These are phyloP conservation scores for Monilinia polystroma DNA, from an alignment of 2,329 filamentous ascomycete genomes.

Conservation along the genomic window DNA sequence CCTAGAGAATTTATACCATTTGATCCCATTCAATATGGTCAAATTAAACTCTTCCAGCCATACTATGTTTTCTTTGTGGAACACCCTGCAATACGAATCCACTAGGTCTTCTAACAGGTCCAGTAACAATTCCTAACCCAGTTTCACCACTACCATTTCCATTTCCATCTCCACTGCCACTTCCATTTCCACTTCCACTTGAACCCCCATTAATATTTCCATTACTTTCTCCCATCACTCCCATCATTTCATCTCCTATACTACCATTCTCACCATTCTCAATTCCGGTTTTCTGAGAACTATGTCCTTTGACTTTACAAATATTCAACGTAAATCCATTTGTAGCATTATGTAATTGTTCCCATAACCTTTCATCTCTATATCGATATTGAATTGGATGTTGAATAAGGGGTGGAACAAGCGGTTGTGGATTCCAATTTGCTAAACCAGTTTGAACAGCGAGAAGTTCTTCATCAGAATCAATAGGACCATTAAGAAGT, in stretches of 20 bases:
- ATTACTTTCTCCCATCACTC: not conserved
- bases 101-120: constrained; percentile 29
- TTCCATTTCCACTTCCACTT: not conserved
- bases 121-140: constrained; percentile 25
- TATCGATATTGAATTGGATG: constrained; percentile 63
- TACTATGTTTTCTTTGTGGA: constrained; percentile 21
- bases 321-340: constrained; percentile 66
- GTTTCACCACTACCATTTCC: not conserved
- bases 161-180: not conserved
- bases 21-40: not conserved
- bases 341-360: constrained; percentile 65
- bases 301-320: constrained; percentile 56
- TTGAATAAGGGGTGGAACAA: constrained; percentile 65
- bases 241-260: constrained; percentile 8
- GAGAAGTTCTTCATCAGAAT: constrained; percentile 92
- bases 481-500: constrained; percentile 74
- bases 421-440: constrained; percentile 73
- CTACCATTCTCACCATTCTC: not conserved
- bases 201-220: not conserved
- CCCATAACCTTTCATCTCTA: constrained; percentile 60
- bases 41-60: not conserved
- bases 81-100: constrained; percentile 31
- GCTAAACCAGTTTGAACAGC: constrained; percentile 80
- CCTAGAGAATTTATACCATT: not conserved
- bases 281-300: constrained; percentile 51